A percentile compares a stretch with the other conserved stretches of the same genome.
Conservation (phyloP, 352 stramenopile species). For the Phytophthora melonis region DNA sequence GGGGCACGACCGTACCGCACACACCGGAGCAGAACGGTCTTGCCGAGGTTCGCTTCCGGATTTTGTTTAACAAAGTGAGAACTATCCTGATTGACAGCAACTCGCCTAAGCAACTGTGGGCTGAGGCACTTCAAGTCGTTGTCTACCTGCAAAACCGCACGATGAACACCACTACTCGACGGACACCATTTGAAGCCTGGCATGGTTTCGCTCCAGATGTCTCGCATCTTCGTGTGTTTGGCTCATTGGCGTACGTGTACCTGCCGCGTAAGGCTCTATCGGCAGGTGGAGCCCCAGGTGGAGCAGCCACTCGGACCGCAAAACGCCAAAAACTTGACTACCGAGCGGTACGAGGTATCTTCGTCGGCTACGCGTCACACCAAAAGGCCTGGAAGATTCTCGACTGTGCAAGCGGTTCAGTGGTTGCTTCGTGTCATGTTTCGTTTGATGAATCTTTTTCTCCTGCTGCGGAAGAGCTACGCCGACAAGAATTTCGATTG, state of each 20-base stretch:
- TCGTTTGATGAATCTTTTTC: conserved; percentile 12
- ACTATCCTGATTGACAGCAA: conserved; percentile 1
- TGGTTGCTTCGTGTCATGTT: conserved; percentile 1
- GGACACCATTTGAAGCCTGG: conserved; percentile 1
- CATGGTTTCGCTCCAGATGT: neutral
- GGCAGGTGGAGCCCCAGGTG: neutral
- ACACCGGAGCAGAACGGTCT: conserved; percentile 15
- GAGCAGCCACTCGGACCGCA: neutral
- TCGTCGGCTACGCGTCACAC: conserved; percentile 3
- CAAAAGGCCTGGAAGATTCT: conserved; percentile 6
- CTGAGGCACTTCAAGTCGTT: neutral
- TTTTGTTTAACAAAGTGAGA: conserved; percentile 2
- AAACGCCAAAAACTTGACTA: conserved; percentile 8
- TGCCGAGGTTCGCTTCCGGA: conserved; percentile 2
- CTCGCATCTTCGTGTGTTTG: conserved; percentile 6
- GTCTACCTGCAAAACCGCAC: conserved; percentile 16
- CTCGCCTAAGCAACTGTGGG: conserved; percentile 11
- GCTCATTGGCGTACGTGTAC: conserved; percentile 6
- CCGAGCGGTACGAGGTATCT: neutral
- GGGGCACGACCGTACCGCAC: neutral
- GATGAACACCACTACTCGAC: conserved; percentile 2
- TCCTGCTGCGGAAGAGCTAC: conserved; percentile 1
- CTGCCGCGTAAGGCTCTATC: conserved; percentile 1
- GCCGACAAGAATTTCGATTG: conserved; percentile 6
- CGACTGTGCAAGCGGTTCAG: neutral